Base-by-base conservation (phyloP, 1,284 basidiomycete species). In the Exobasidium cylindrosporum region DNA sequence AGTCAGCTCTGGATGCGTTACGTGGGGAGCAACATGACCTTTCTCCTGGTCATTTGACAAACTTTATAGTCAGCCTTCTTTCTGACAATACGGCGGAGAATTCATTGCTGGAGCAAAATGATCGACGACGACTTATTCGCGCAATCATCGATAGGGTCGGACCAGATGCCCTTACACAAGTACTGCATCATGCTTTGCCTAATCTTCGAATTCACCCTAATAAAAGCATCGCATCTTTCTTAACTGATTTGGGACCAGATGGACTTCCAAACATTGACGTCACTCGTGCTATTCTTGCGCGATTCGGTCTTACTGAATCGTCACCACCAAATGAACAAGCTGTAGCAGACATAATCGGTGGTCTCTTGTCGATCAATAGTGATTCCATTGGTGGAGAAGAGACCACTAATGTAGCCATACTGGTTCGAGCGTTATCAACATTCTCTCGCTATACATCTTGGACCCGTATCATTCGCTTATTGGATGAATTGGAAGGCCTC, bases 21-120 rank as follows among this genome's bases (percentile, higher is more conserved):
- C 61, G 65, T 32, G 55, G 24, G n/a, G n/a, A 58, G 87, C 44
- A 90, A 91, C 80, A 83, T 92, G 61, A 85, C 85, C 28, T 87
- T 87, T 21, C 84, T 84, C 58, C 89, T 91, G 74, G 83, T 89
- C 61, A 85, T 87, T 62, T 89, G 89, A 81, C 83, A 93, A 70
- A 85, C 92, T 83, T 93, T 62, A 84, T 93, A 65, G 67, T 62
- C 58, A 66, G 65, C 10, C 66, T 72, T 29, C 64, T 76, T 50
- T 68, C 66, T 62, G 70, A 77, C 30, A 66, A 63, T n/a, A 30
- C 54, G 21, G 64, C 65, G 29, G 67, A 61, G 54, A 61, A 70
- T 3, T 66, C 70, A 5, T 54, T 73, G 21, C 59, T 78, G 31
- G 64, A 66, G 50, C 68, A 69, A 26, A 67, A 68, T 13, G 71